Conservation (phyloP, 1,139 yeast species). For the Suhomyces maxii region DNA sequence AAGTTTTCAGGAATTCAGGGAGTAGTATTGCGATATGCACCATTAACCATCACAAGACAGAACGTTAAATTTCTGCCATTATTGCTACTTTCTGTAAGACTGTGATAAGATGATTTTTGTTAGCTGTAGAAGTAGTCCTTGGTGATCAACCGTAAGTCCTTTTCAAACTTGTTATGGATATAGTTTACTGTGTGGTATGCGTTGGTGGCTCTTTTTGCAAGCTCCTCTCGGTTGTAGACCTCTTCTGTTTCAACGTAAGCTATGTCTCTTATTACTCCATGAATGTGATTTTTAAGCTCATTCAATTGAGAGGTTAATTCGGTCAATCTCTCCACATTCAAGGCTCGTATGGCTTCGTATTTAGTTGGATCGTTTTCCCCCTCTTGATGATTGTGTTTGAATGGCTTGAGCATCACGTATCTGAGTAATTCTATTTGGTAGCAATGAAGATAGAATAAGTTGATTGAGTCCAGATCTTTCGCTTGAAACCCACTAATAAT, state of each 20-base stretch:
- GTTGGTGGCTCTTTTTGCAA: constrained; percentile 15
- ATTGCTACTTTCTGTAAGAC: too few relatives aligned
- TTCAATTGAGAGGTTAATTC: constrained; percentile 9
- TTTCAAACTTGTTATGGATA: constrained; percentile 12
- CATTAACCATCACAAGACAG: too few relatives aligned
- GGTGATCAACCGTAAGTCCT: constrained; percentile 13
- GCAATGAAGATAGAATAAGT: constrained; percentile 14
- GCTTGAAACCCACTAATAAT: constrained; percentile 4
- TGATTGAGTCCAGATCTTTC: constrained; percentile 1
- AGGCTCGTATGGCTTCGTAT: constrained; percentile 2
- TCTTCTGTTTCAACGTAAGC: constrained; percentile 2
- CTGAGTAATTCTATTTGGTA: constrained; percentile 14
- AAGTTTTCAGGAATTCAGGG: too few relatives aligned
- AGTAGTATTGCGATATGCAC: too few relatives aligned
- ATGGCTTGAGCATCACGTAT: constrained; percentile 7
- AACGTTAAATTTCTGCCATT: too few relatives aligned
- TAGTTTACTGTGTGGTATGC: constrained; percentile 15
- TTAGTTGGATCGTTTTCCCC: not conserved
- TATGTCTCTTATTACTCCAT: constrained; percentile 10
- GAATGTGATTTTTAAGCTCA: constrained; percentile 11
- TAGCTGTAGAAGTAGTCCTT: constrained; percentile 16
- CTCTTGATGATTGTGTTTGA: not conserved
- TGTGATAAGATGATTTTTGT: not conserved
- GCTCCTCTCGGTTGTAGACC: constrained; percentile 13
- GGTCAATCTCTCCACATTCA: constrained; percentile 8